Conservation (phyloP, 2,329 filamentous ascomycete genomes). For the Colletotrichum sp. region DNA sequence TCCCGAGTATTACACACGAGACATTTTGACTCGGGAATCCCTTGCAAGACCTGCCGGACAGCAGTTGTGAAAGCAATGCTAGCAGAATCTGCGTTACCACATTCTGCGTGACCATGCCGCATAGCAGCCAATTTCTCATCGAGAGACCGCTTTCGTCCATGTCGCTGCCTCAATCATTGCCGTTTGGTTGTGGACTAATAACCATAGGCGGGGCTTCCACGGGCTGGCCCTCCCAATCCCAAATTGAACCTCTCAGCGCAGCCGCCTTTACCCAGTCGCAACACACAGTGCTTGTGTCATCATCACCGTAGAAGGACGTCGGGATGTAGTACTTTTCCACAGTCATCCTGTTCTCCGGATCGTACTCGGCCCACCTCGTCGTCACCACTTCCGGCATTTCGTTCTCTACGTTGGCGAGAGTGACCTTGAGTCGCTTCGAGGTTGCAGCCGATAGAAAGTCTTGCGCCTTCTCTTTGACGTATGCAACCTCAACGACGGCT, state of each 20-base stretch:
- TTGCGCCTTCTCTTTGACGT: conserved; percentile 45
- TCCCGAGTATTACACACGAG: not conserved
- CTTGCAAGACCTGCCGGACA: not conserved
- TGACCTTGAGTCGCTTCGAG: conserved; percentile 27
- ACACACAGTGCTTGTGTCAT: conserved; percentile 38
- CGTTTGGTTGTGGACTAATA: not conserved
- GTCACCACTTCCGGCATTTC: conserved; percentile 27
- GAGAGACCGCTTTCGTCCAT: not conserved
- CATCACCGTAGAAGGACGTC: conserved; percentile 42
- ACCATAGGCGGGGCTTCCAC: not conserved
- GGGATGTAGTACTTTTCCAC: conserved; percentile 45
- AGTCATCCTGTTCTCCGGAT: conserved; percentile 39
- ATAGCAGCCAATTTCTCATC: not conserved
- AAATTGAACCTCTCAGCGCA: conserved; percentile 44
- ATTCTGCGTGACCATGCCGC: not conserved
- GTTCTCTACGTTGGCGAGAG: conserved; percentile 8
- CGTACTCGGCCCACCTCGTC: conserved; percentile 36
- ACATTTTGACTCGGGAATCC: not conserved
- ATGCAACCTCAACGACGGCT: conserved; percentile 32
- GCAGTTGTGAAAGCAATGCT: not conserved
- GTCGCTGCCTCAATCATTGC: not conserved
- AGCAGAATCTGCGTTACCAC: not conserved
- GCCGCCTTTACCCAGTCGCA: conserved; percentile 44
- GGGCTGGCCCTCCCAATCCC: conserved; percentile 33
- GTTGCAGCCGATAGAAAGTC: conserved; percentile 30